Conservation (phyloP, 106 monocot species). For the Dendrobium chrysotoxum region DNA sequence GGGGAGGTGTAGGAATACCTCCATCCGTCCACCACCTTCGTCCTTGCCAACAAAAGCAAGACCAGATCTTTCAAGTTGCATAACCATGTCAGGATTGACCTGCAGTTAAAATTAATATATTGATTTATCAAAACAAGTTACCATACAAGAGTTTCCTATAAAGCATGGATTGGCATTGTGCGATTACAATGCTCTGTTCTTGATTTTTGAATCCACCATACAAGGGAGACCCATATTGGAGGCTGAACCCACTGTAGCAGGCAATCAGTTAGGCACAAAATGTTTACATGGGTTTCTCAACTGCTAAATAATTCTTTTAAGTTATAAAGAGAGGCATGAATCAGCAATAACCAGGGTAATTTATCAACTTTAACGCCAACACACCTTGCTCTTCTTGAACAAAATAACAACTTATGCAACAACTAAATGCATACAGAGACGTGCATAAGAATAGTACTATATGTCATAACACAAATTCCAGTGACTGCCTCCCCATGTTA, state of each 20-base stretch:
- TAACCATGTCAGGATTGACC: slow-evolving; percentile 90
- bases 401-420: background rate
- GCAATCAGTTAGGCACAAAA: background rate
- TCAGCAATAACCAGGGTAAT: background rate
- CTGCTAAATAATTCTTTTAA: background rate
- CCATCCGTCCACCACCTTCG: slow-evolving; percentile 71
- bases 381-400: background rate
- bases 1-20: slow-evolving; percentile 22
- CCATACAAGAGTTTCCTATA: background rate
- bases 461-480: too few species aligned
- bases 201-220: background rate
- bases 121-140: background rate
- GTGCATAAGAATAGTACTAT: too few species aligned
- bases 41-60: slow-evolving; percentile 84
- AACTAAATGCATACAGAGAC: too few species aligned
- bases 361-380: background rate
- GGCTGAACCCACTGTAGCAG: background rate
- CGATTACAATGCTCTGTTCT: background rate
- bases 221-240: background rate
- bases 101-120: slow-evolving; percentile 10
- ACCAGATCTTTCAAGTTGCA: slow-evolving; percentile 59
- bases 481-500: too few species aligned
- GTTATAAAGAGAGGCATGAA: background rate
- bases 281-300: background rate
- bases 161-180: background rate